phyloP scores from a whole-genome alignment of 306 rosid genomes.

The Medicago truncatula region DNA sequence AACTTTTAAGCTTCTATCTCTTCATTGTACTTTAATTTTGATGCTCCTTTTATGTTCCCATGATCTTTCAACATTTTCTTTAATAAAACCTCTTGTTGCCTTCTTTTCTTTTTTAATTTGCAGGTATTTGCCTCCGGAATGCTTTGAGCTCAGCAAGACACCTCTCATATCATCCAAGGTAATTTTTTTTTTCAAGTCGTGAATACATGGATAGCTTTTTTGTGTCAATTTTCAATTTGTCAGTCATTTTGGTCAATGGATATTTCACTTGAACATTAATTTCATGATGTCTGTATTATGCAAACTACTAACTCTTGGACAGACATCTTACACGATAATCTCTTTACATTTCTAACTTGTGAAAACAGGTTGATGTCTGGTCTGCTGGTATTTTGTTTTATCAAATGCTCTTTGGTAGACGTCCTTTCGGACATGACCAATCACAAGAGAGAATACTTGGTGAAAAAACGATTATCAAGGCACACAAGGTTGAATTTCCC shows the following conservation, averaged over 20 bases:
- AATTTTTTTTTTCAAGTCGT: too few species aligned
- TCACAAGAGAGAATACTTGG: slow-evolving; percentile 92
- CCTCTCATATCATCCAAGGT: too few species aligned
- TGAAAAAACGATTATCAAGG: slow-evolving; percentile 95
- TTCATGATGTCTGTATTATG: too few species aligned
- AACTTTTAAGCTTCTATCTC: not conserved
- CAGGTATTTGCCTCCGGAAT: slow-evolving; percentile 71
- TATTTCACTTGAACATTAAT: too few species aligned
- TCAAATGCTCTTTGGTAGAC: slow-evolving; percentile 96
- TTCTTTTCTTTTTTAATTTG: slow-evolving; percentile 33
- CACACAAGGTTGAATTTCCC: slow-evolving; percentile 95
- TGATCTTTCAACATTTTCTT: slow-evolving; percentile 8
- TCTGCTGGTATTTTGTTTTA: slow-evolving; percentile 89
- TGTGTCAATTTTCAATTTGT: too few species aligned
- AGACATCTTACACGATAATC: too few species aligned
- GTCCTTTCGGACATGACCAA: slow-evolving; percentile 99
- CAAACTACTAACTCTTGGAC: too few species aligned
- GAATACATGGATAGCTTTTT: too few species aligned
- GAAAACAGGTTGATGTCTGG: slow-evolving; percentile 96
- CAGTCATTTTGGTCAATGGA: too few species aligned
- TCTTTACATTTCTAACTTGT: not conserved
- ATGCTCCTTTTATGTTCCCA: too few species aligned
- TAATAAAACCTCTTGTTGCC: slow-evolving; percentile 1
- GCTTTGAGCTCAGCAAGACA: too few species aligned
- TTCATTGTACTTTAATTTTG: too few species aligned